Evolutionary conservation across 2,329 filamentous ascomycete species (phyloP).

Genomic region (Chaetomium olivaceum): DNA sequence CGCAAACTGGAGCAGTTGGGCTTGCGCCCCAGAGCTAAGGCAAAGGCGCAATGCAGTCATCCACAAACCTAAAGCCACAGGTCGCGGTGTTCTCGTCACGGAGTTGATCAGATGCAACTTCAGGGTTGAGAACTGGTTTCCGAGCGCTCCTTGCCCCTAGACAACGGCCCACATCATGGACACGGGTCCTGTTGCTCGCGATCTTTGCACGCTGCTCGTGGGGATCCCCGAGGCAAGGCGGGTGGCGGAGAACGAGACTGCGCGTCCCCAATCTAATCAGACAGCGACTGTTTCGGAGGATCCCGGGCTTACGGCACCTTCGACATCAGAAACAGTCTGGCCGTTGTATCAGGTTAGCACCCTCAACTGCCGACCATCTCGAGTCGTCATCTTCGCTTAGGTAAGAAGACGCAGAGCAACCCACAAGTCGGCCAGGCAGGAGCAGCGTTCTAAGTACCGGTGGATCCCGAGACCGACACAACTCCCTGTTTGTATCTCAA

Average conservation of each 20-base stretch:
- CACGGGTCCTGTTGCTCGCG: neutral
- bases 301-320: neutral
- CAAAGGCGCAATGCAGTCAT: neutral
- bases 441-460: neutral
- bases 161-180: neutral
- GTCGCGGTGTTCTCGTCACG: neutral
- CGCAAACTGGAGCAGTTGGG: neutral
- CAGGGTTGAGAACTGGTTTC: conserved; percentile 4
- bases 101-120: neutral
- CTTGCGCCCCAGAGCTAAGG: neutral
- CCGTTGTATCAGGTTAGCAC: neutral
- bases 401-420: neutral
- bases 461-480: neutral
- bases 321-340: neutral
- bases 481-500: neutral
- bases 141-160: neutral
- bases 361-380: neutral
- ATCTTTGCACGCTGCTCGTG: neutral
- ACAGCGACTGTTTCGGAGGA: neutral
- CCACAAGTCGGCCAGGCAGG: neutral
- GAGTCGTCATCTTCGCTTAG: neutral
- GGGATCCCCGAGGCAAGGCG: neutral
- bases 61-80: neutral
- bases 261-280: neutral
- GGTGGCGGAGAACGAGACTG: neutral